Base-by-base conservation (phyloP, 768 basidiomycete genomes). In the Pleurotus djamor region DNA sequence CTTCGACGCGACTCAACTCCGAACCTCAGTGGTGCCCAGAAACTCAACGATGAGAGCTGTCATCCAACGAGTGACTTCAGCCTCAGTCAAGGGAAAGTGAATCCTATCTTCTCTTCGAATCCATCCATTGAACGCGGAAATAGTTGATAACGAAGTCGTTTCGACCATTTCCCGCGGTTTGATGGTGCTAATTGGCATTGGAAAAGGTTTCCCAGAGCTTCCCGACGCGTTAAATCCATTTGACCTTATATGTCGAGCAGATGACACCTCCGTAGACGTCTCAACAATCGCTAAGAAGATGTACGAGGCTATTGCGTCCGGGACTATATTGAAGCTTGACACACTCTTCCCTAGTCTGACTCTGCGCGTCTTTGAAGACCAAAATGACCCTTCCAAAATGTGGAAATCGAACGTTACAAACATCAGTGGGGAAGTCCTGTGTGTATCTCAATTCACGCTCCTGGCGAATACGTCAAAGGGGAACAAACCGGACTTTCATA, bases 381-480 rank as follows among this genome's bases (percentile, higher is more conserved):
- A 76, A 7, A 67, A 65, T 13, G 79, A 78, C 67, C 69, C 79
- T 1, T 80, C 79, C 4, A 78, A 82, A 59, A 88, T 89, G 83
- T 98, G 96, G 96, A 96, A 92, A 73, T 74, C 81, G 17, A 92
- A 77, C 67, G 89, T 98, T 50, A 91, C 87, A 72, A 96, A 98
- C 63, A 83, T 97, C 21, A 83, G 84, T 21, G 96, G 94, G 47
- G 94, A 96, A 54, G 82, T 99, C 10, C 83, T 98, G 4, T 98
- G 96, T 66, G 94, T 96, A 13, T 95, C 95, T 1, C 96, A 98
- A 65, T 96, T 97, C 71, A 95, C 96, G 1, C 80, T 99, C 32
- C 72, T 96, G 68, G 91, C 94, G 21, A 89, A 89, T 60, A 94
- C 93, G 14, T 78, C 81, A 55, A 97, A 97, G 71, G 94, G 94